Evolutionary conservation across 176 grass and related monocot genomes (phyloP), one percentile per base, ranked within the genome.

Genomic region (Rhynchospora pubera): DNA sequence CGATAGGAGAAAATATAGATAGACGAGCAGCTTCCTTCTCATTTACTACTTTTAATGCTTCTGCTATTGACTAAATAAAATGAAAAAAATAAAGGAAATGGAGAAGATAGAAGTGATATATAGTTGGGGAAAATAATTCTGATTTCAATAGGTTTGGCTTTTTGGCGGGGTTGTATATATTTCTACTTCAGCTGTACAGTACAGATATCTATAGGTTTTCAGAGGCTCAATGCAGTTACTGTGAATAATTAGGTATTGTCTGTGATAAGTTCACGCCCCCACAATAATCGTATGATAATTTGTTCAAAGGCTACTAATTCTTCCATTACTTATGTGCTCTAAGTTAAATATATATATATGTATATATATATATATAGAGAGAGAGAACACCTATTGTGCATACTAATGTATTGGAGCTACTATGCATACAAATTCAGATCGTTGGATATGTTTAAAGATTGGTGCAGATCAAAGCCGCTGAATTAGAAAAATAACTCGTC

Each of bases 21-120:
- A 81, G 59, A 63, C 19, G 59, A 24, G 21, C 57, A 4, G 58
- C n/a, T 65, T 65, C 79, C 79, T 81, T 81, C 39, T 81, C 79
- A 2, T 81, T 48, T 47, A 51, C 12, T 62, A 81, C 39, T 80
- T 9, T 11, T 57, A 58, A 43, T 58, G 55, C 47, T 60, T 79
- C 60, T 56, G 7, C 22, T 39, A 21, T 10, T 48, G 39, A 46
- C 9, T 23, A 7, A 8, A 45, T 48, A 64, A 63, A 23, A 23
- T 28, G 26, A 58, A 39, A 78, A 64, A 60, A 18, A 15, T 47
- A 43, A 12, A 63, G 57, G 5, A 50, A 44, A 58, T 39, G 26
- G 30, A 60, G 11, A 14, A 63, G 39, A 79, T 34, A 79, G 9
- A 79, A 28, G 60, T 79, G 21, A 19, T 26, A n/a, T n/a, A n/a